Evolutionary conservation across 129 eudicot species (phyloP), one percentile per base, ranked within the genome.

Genomic region (Daucus carota): DNA sequence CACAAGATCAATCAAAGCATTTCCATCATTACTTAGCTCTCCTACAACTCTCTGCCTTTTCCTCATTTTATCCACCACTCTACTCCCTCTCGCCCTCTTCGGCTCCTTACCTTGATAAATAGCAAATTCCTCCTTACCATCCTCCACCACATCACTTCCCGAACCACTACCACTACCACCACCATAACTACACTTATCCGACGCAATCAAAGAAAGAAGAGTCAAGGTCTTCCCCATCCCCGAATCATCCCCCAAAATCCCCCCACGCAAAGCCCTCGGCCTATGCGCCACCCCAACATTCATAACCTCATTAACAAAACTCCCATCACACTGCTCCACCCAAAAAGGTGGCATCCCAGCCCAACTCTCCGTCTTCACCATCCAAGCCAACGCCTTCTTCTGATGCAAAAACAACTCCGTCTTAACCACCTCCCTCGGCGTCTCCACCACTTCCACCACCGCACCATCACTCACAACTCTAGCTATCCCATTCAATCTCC

Each of bases 231-330:
- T 91, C 41, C 98, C 98, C 81, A 94, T 80, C 34, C 98, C 98
- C 97, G 91, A 91, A 66, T 91, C 98, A 67, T 94, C 98, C 0
- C 96, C 98, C 50, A 94, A 91, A 45, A 94, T 94, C 74, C 98
- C 98, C 74, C 98, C 97, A 59, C 85, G 79, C 18, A 89, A 60
- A 16, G 98, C 90, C 50, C 84, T 88, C 0, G 70, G 70, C 38
- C 40, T 28, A 9, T 29, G 22, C 5, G 13, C 14, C 9, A 16
- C 5, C 40, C 1, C 10, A 4, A 0, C 4, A 3, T 15, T 1
- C 0, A 4, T 26, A 31, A 29, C 11, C 38, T 63, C 38, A 63
- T 13, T 13, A 0, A 4, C 14, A 63, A 63, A 94, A 59, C 44
- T 47, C 32, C 79, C 87, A 22, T 86, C 81, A 12, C 18, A 13